These are phyloP conservation scores for Naegleria fowleri DNA, from an alignment of 208 protist genomes.

Conservation along the genomic window DNA sequence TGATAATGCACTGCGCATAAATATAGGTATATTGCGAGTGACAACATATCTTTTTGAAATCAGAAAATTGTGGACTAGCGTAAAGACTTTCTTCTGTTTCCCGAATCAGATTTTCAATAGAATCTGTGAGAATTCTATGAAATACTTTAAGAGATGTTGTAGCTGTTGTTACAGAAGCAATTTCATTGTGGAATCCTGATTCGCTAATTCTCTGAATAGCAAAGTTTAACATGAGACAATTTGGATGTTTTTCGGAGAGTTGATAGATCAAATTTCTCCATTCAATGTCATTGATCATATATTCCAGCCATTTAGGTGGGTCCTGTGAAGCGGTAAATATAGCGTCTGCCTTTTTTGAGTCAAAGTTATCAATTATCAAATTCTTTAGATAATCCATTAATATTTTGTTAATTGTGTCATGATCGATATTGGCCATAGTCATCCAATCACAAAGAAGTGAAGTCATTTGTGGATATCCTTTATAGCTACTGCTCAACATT, in stretches of 20 bases:
- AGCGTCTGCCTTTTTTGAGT: constrained; percentile 19
- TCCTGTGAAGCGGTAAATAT: not conserved
- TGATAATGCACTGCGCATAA: not conserved
- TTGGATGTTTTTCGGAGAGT: constrained; percentile 1
- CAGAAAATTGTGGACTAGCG: not conserved
- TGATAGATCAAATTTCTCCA: constrained; percentile 26
- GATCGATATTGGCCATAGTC: not conserved
- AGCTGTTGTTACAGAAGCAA: constrained; percentile 15
- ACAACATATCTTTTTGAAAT: constrained; percentile 26
- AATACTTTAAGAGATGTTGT: not conserved
- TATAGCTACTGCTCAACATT: constrained; percentile 14
- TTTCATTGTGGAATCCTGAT: not conserved
- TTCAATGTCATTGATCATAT: constrained; percentile 4
- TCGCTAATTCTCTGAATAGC: constrained; percentile 27
- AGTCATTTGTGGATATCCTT: constrained; percentile 20
- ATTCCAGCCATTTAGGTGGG: constrained; percentile 11
- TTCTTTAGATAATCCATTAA: not conserved
- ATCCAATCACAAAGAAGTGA: not conserved
- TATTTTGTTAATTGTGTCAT: not conserved
- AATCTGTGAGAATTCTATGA: constrained; percentile 20
- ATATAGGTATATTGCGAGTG: constrained; percentile 10
- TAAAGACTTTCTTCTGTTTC: not conserved
- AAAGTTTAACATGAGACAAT: constrained; percentile 20
- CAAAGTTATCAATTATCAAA: constrained; percentile 5
- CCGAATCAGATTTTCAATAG: not conserved